These are phyloP conservation scores for Neotropicomus parvogracilis DNA, from an alignment of 1,284 basidiomycete species.

Conservation along the genomic window DNA sequence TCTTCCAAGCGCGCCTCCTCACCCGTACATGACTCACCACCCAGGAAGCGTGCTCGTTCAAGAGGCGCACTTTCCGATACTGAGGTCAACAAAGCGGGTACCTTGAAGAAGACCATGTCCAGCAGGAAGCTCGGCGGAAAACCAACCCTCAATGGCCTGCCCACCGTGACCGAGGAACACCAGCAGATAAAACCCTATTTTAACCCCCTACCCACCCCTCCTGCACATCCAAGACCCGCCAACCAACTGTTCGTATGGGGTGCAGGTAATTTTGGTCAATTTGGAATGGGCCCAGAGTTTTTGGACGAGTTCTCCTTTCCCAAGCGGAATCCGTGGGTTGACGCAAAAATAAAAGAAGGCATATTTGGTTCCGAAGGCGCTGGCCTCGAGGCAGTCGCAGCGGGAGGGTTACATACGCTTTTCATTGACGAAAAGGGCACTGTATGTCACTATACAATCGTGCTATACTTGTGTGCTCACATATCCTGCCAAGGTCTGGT, in stretches of 20 bases:
- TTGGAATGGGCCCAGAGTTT: conserved; percentile 74
- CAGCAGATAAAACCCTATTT: conserved; percentile 51
- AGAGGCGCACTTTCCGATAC: conserved; percentile 27
- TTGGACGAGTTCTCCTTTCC: conserved; percentile 71
- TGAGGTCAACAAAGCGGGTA: conserved; percentile 23
- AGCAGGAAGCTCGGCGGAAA: conserved; percentile 35
- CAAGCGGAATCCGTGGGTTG: conserved; percentile 62
- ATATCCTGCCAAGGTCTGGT: conserved; percentile 58
- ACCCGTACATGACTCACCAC: conserved; percentile 28
- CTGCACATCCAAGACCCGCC: conserved; percentile 50
- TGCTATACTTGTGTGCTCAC: conserved; percentile 5
- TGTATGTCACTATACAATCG: conserved; percentile 45
- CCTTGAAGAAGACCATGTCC: conserved; percentile 22
- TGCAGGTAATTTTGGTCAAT: conserved; percentile 84
- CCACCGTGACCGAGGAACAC: conserved; percentile 32
- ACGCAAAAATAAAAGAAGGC: conserved; percentile 59
- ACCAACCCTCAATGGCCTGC: conserved; percentile 35
- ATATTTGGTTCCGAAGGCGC: conserved; percentile 64
- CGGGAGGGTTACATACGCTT: conserved; percentile 83
- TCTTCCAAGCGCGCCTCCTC: conserved; percentile 42
- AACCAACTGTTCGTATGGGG: conserved; percentile 81
- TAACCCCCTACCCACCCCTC: conserved; percentile 56
- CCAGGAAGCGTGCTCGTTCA: conserved; percentile 45
- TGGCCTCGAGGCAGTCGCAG: conserved; percentile 73
- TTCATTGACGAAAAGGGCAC: conserved; percentile 82